phyloP scores from a whole-genome alignment of 768 basidiomycete species.

The Chlorophyllum brunneum region DNA sequence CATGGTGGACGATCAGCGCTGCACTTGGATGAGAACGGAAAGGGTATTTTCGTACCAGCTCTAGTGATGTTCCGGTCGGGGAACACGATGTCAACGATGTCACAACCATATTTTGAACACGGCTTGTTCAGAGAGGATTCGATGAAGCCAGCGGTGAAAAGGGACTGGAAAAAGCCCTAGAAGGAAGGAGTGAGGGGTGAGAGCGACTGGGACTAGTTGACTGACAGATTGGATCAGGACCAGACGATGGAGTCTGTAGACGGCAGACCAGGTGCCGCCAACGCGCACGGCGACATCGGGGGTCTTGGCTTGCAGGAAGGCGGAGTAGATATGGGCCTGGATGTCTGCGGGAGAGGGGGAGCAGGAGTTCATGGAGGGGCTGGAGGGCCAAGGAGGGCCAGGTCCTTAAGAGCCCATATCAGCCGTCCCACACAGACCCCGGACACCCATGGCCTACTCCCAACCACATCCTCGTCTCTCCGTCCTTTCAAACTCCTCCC shows the following conservation, averaged over 20 bases:
- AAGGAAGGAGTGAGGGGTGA: conserved; percentile 13
- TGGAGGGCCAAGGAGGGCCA: neutral
- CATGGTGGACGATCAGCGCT: neutral
- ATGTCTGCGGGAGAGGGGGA: conserved; percentile 50
- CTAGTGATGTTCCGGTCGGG: conserved; percentile 88
- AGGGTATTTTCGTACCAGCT: conserved; percentile 50
- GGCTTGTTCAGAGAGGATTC: conserved; percentile 47
- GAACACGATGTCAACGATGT: conserved; percentile 67
- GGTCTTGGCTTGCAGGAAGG: conserved; percentile 68
- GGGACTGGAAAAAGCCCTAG: conserved; percentile 83
- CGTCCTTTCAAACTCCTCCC: conserved; percentile 59
- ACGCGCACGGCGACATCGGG: conserved; percentile 77
- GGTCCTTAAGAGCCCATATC: neutral
- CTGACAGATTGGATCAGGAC: conserved; percentile 83
- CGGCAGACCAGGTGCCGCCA: conserved; percentile 59
- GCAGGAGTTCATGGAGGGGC: conserved; percentile 32
- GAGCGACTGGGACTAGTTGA: neutral
- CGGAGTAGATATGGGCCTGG: conserved; percentile 72
- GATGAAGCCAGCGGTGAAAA: conserved; percentile 78
- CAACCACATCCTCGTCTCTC: conserved; percentile 69
- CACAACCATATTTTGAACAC: conserved; percentile 26
- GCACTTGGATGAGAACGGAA: neutral
- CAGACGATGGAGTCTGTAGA: conserved; percentile 79
- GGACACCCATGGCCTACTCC: conserved; percentile 42
- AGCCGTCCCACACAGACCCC: conserved; percentile 2